Base-by-base conservation (phyloP, 345 rosid species). In the Leavenworthia alabamica region DNA sequence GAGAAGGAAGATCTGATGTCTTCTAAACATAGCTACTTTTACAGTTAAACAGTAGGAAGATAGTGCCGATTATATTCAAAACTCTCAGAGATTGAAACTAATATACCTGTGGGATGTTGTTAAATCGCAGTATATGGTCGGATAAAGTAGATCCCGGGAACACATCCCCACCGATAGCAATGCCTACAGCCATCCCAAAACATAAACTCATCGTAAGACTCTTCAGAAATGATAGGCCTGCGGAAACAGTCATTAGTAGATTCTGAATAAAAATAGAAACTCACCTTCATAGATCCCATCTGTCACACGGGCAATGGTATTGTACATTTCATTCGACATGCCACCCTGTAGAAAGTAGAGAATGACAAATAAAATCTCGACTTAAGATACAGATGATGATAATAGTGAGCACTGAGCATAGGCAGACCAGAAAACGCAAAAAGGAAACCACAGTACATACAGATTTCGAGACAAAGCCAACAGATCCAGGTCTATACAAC, bases 111-210 rank as follows among this genome's bases (percentile, higher is more conserved):
- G 97, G 97, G 60, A 92, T 92, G 80, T 89, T 89, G 80, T 89
- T 89, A 71, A 92, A 92, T 74, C 98, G 74, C 81, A 92, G 76
- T 62, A 86, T 79, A 71, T 89, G 94, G 77, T 92, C 93, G 41
- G 97, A 92, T 45, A 92, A 83, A 19, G 98, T 92, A 31, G 98
- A 92, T 36, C 95, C 96, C 0, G 97, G 97, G 82, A 89, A 92
- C 60, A 89, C 98, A 78, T 92, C 98, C 66, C 98, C 98, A 74
- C 95, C 97, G 66, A 89, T 92, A 48, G 97, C 98, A 75, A 92
- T 86, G 61, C 98, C 98, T 92, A 37, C 14, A 46, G 16, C 22
- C 71, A 67, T 78, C 66, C 51, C 67, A 70, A 59, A 73, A 56
- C 16, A 62, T 5, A 42, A 6, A 69, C 22, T 39, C 65, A 46